These are phyloP conservation scores for Didymella sp. DNA, from an alignment of 2,329 filamentous ascomycete genomes.

Conservation along the genomic window DNA sequence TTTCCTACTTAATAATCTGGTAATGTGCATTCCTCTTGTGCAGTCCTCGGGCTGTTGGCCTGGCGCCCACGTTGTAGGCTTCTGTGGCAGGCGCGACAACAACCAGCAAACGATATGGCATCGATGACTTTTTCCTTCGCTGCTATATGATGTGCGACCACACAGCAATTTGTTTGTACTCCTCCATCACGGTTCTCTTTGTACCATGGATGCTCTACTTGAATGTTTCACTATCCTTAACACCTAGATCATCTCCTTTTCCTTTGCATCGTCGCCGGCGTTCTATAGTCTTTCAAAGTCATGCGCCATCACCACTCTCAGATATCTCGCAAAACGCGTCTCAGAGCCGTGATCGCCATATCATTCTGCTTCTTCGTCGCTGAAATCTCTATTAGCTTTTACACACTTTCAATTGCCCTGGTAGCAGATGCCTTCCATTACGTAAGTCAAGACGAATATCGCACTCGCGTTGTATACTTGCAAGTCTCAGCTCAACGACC, in stretches of 20 bases:
- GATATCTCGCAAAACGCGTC: constrained; percentile 43
- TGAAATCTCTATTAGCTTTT: constrained; percentile 67
- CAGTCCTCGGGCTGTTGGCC: constrained; percentile 1
- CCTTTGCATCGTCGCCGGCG: background rate
- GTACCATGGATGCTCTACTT: constrained; percentile 16
- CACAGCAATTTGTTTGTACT: constrained; percentile 15
- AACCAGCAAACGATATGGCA: constrained; percentile 23
- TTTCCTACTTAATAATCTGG: background rate
- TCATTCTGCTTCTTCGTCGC: constrained; percentile 56
- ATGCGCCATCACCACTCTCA: constrained; percentile 34
- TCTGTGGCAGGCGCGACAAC: constrained; percentile 18
- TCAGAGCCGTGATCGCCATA: constrained; percentile 54
- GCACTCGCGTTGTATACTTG: no score
- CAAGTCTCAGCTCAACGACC: constrained; percentile 67
- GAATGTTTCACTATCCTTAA: constrained; percentile 9
- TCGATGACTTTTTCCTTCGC: constrained; percentile 10
- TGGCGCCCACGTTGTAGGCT: constrained; percentile 8
- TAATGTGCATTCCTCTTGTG: constrained; percentile 3
- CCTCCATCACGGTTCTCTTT: constrained; percentile 13
- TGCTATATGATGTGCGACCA: constrained; percentile 17
- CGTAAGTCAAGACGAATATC: no score
- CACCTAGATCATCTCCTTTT: background rate
- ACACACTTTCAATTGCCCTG: constrained; percentile 73
- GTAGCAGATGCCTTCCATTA: constrained; percentile 80
- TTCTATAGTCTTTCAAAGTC: background rate